Base-by-base conservation (phyloP, 2,329 filamentous ascomycete species). In the Paraconiothyrium sp. region DNA sequence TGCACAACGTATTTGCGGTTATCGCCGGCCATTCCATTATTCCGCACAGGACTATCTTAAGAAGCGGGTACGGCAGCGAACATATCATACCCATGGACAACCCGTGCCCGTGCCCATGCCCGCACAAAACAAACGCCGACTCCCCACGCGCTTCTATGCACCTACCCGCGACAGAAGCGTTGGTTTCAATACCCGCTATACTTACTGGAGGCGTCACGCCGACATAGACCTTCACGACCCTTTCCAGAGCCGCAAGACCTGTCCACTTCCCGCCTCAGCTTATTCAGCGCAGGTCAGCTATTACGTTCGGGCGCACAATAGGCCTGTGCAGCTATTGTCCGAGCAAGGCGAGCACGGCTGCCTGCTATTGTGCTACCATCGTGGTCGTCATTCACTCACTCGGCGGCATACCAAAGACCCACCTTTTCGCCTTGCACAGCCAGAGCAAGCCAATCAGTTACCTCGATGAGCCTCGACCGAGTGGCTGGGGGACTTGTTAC, bases 391-490 rank as follows among this genome's bases (percentile, higher is more conserved):
- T 48, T 56, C 41, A 56, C 51, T 20, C 20, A 24, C 41, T 22
- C 14, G 20, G 27, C 16, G 20, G 2, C 30, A 24, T n/a, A 14
- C 27, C 43, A n/a, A 37, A n/a, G 20, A 37, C 34, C 34, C 54
- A 37, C 39, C 24, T 4, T 20, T 37, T 22, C n/a, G 27, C 27
- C 6, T 30, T 30, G 27, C 27, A 30, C 4, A 2, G 27, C 27
- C 27, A 30, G 27, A 10, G n/a, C 4, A 9, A 32, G 16, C 54
- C 54, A 56, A 56, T 56, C 54, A 56, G 41, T n/a, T n/a, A 1
- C 24, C 30, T 13, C 13, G 4, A 3, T 14, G 39, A 13, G 9
- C 16, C n/a, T 11, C 24, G 22, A 44, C n/a, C 10, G 20, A 20
- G 41, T 32, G 51, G 51, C 51, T 54, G 51, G 51, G 22, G 27